Conservation (phyloP, 2,329 filamentous ascomycete species). For the Fusarium pilosicola region DNA sequence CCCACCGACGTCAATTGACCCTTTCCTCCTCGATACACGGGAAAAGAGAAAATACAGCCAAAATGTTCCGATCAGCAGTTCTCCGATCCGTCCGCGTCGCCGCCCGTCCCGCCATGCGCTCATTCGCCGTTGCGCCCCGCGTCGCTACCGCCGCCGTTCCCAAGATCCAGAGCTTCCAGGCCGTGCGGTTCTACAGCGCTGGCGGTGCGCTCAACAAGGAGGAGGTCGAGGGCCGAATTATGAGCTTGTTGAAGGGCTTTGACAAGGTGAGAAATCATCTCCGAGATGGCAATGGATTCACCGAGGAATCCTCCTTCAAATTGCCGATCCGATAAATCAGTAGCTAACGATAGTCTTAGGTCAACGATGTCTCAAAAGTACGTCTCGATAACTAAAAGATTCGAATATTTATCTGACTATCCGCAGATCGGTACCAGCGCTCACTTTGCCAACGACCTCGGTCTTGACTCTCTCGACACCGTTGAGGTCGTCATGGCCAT, state of each 20-base stretch:
- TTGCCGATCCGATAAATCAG: conserved; percentile 5
- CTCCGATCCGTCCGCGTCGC: conserved; percentile 73
- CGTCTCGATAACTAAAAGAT: conserved; percentile 41
- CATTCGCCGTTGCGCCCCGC: conserved; percentile 67
- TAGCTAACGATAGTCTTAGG: conserved; percentile 59
- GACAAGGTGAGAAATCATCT: conserved; percentile 72
- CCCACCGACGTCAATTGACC: conserved; percentile 29
- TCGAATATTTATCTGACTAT: conserved; percentile 18
- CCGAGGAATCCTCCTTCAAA: background rate
- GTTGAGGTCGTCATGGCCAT: conserved; percentile 99
- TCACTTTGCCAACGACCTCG: conserved; percentile 97
- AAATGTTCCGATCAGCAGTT: conserved; percentile 90
- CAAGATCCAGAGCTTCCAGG: conserved; percentile 70
- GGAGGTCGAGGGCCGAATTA: conserved; percentile 91
- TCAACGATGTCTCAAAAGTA: conserved; percentile 74
- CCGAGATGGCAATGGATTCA: background rate
- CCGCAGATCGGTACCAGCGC: conserved; percentile 80
- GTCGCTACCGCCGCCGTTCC: conserved; percentile 71
- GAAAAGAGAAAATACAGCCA: conserved; percentile 21
- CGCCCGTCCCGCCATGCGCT: conserved; percentile 64
- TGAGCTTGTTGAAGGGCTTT: conserved; percentile 93
- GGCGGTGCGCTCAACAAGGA: conserved; percentile 79
- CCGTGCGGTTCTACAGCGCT: conserved; percentile 87
- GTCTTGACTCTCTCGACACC: conserved; percentile 95
- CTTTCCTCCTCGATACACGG: conserved; percentile 8